phyloP scores from a whole-genome alignment of 208 protist species.

The Leptomonas seymouri region DNA sequence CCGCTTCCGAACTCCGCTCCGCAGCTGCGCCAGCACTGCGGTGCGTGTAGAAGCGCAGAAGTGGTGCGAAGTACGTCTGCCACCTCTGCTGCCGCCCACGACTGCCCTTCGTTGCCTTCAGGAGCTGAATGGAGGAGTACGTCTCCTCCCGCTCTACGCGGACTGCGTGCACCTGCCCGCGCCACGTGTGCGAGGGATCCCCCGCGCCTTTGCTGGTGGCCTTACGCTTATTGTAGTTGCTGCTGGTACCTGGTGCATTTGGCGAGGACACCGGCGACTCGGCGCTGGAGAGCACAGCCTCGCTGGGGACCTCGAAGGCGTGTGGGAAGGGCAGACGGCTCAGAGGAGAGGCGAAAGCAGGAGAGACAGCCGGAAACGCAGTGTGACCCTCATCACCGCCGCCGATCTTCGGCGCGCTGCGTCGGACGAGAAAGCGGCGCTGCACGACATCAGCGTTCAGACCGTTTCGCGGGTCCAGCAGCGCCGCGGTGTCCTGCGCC shows the following conservation, averaged over 20 bases:
- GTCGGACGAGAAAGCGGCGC: constrained; percentile 67
- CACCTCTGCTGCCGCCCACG: constrained; percentile 56
- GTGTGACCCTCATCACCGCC: not conserved
- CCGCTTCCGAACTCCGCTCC: constrained; percentile 2
- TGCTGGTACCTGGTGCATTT: not conserved
- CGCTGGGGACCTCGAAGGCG: not conserved
- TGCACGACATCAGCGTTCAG: constrained; percentile 70
- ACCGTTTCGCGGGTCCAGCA: constrained; percentile 57
- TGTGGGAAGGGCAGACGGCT: constrained; percentile 49
- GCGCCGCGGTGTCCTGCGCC: constrained; percentile 38
- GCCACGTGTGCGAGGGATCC: constrained; percentile 13
- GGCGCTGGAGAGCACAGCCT: not conserved
- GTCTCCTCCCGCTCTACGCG: constrained; percentile 41
- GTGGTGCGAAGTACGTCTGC: constrained; percentile 58
- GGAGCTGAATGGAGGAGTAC: constrained; percentile 20
- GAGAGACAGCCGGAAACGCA: not conserved
- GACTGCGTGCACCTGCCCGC: constrained; percentile 44
- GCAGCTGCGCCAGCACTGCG: not conserved
- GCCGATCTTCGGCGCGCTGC: not conserved
- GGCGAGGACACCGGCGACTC: constrained; percentile 5
- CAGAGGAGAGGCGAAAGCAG: constrained; percentile 17
- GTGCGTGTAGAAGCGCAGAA: constrained; percentile 58
- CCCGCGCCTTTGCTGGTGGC: not conserved
- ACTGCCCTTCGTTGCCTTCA: constrained; percentile 47
- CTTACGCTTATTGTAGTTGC: not conserved